A percentile compares a stretch with the other conserved stretches of the same genome.
Evolutionary conservation across 306 rosid genomes (phyloP).

Genomic region (Medicago arabica): DNA sequence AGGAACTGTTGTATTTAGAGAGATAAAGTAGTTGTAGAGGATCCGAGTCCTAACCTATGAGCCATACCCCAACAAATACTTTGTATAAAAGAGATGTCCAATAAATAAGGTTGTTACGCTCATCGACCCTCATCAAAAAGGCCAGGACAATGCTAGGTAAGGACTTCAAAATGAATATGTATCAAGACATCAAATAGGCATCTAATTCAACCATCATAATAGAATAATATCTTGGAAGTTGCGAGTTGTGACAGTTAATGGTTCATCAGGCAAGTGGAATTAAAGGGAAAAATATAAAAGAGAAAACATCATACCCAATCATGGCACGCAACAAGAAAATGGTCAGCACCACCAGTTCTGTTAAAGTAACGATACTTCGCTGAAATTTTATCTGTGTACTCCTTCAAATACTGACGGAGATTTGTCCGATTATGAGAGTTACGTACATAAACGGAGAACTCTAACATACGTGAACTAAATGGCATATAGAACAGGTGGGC

Average conservation of each 20-base stretch:
- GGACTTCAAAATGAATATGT: neutral
- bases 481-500: conserved; percentile 98
- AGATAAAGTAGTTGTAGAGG: no score
- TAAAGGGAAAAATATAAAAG: neutral
- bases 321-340: conserved; percentile 97
- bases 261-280: conserved; percentile 37
- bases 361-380: conserved; percentile 77
- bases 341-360: conserved; percentile 93
- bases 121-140: conserved; percentile 16
- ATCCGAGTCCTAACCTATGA: no score
- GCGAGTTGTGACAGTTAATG: neutral
- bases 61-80: no score
- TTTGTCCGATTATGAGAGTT: conserved; percentile 94
- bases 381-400: conserved; percentile 72
- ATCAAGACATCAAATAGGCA: conserved; percentile 30
- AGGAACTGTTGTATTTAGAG: no score
- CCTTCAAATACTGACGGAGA: conserved; percentile 77
- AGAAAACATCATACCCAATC: conserved; percentile 74
- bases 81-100: conserved; percentile 2
- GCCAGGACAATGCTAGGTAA: neutral
- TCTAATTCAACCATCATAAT: conserved; percentile 20
- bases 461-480: conserved; percentile 84
- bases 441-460: conserved; percentile 71
- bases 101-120: conserved; percentile 25
- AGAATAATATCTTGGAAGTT: conserved; percentile 4